Evolutionary conservation across 2,329 filamentous ascomycete genomes (phyloP).

Genomic region (Colletotrichum viniferum): DNA sequence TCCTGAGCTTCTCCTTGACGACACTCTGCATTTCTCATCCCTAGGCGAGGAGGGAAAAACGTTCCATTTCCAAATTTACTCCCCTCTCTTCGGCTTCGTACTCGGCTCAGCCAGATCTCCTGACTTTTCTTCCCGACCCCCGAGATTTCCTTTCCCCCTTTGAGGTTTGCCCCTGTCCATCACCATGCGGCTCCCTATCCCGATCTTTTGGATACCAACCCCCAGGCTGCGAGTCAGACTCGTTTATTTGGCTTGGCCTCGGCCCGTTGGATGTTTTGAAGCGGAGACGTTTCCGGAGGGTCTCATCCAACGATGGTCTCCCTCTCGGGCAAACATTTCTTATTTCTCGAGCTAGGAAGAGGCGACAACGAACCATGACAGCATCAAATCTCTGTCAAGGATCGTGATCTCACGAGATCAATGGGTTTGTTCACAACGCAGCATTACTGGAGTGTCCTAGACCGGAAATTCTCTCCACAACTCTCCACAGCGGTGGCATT

Average conservation of each 20-base stretch:
- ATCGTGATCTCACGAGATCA: not conserved
- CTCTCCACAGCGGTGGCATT: not conserved
- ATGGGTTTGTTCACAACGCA: not conserved
- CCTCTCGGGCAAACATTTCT: not conserved
- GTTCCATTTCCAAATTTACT: not conserved
- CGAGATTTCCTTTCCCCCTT: not conserved
- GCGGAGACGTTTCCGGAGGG: not conserved
- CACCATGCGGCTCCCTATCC: not conserved
- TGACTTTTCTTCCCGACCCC: not conserved
- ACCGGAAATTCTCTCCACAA: too few relatives aligned
- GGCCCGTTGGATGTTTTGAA: not conserved
- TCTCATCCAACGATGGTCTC: not conserved
- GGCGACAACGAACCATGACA: not conserved
- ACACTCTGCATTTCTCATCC: not conserved
- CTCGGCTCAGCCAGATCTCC: not conserved
- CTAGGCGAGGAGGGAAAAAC: not conserved
- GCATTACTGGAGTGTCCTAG: not conserved
- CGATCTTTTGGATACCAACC: not conserved
- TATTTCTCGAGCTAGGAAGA: not conserved
- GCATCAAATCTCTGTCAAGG: not conserved
- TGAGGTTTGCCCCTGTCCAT: constrained; percentile 11
- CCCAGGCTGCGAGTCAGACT: not conserved
- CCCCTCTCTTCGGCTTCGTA: not conserved
- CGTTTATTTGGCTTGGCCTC: not conserved
- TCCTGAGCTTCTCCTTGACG: constrained; percentile 1